These are phyloP conservation scores for Farysia itapuensis DNA, from an alignment of 1,284 basidiomycete species.

Conservation along the genomic window DNA sequence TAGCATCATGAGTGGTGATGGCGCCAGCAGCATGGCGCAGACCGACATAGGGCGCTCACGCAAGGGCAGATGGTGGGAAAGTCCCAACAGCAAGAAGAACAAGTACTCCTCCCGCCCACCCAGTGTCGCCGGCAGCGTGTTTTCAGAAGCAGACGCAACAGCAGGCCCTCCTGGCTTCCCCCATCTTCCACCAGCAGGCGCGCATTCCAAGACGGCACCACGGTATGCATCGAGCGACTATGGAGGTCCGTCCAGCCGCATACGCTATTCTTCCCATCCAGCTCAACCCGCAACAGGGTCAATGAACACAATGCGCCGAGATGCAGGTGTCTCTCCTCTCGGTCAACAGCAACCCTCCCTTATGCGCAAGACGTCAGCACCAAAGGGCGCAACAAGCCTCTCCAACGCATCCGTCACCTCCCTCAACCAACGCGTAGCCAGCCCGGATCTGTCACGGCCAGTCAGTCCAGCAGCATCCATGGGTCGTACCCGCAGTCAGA, in stretches of 20 bases:
- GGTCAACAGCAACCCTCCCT: conserved; percentile 36
- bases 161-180: conserved; percentile 11
- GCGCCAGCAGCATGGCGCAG: conserved; percentile 30
- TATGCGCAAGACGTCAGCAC: conserved; percentile 20
- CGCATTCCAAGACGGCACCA: conserved; percentile 4
- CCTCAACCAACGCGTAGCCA: no score
- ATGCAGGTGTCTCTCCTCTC: conserved; percentile 36
- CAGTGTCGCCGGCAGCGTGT: conserved; percentile 48
- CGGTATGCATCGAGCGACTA: conserved; percentile 38
- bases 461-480: conserved; percentile 32
- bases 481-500: conserved; percentile 7
- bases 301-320: conserved; percentile 9
- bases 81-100: conserved; percentile 25
- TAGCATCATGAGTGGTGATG: conserved; percentile 31
- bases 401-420: no score
- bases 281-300: conserved; percentile 25
- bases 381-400: conserved; percentile 1
- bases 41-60: conserved; percentile 13
- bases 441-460: conserved; percentile 12
- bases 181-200: conserved; percentile 5
- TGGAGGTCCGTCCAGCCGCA: conserved; percentile 18
- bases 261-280: conserved; percentile 8
- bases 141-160: conserved; percentile 44
- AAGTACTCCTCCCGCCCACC: conserved; percentile 24
- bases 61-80: conserved; percentile 48